Evolutionary conservation across 2,329 filamentous ascomycete genomes (phyloP), one percentile per base, ranked within the genome.

Genomic region (Setomelanomma holmii): DNA sequence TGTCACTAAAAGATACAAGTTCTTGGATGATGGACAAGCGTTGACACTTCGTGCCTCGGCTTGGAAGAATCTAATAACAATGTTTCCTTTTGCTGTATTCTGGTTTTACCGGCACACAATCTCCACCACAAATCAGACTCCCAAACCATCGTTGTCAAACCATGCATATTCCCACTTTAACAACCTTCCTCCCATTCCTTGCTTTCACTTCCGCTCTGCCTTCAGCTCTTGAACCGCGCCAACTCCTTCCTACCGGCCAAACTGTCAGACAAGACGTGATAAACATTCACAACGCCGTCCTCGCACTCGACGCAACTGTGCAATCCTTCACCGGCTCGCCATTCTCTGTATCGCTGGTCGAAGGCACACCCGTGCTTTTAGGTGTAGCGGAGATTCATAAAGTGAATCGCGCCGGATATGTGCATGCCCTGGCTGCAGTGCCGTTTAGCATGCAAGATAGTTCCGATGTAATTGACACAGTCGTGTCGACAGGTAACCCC

Each of bases 361-460:
- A 56, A 27, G 55, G 57, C 20, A 60, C 50, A 20, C 53, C 56
- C 2, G 49, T 63, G 1, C 43, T 64, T 1, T 40, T 54, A 1
- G 59, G 57, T 30, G 53, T 63, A n/a, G 59, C 57, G 2, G 46
- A 63, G 8, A 58, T 64, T 21, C 58, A 64, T n/a, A 4, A 8
- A 4, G 61, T 60, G 14, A 64, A 64, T 36, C 54, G 61, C 7
- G 53, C 53, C 4, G 61, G 58, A 1, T 60, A 55, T 30, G 16
- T 41, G 4, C 58, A 61, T 34, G 61, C 58, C 8, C 38, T 57
- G 10, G 30, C 51, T 4, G 51, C 58, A 5, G 19, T 24, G 14
- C 55, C 53, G 1, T 64, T 58, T 19, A 49, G 33, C 14, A 46
- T 57, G 1, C 8, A 40, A 4, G 57, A 59, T 10, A 54, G 43